Percentiles rank a stretch among this genome's conserved stretches.
Evolutionary conservation across 2,329 filamentous ascomycete genomes (phyloP).

Genomic region (Monilinia polystroma): DNA sequence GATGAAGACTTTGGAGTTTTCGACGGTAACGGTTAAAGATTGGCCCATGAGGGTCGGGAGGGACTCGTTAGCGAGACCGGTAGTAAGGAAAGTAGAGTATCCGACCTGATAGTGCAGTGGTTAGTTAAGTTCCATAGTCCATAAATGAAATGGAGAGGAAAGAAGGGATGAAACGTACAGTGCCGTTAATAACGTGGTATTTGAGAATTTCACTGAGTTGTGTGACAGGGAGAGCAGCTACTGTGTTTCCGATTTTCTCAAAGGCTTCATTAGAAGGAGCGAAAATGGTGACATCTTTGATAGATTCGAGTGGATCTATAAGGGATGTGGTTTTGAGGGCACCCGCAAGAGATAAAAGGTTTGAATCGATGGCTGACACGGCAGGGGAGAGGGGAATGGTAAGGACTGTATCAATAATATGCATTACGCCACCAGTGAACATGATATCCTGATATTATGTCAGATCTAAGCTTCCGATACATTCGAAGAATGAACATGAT

Average conservation of each 20-base stretch:
- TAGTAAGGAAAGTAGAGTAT: constrained; percentile 40
- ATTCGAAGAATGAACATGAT: constrained; percentile 36
- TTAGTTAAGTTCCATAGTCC: constrained; percentile 32
- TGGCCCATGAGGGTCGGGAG: constrained; percentile 37
- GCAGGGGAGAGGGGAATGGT: constrained; percentile 47
- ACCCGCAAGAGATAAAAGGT: constrained; percentile 43
- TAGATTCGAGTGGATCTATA: constrained; percentile 41
- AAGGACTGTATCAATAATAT: constrained; percentile 53
- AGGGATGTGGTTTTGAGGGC: constrained; percentile 39
- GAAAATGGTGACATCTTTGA: constrained; percentile 53
- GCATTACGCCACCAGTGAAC: constrained; percentile 52
- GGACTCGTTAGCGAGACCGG: constrained; percentile 32
- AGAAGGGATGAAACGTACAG: not conserved
- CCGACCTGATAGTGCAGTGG: constrained; percentile 28
- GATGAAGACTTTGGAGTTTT: constrained; percentile 42
- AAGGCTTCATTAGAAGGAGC: constrained; percentile 42
- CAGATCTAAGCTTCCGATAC: constrained; percentile 43
- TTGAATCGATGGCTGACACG: constrained; percentile 42
- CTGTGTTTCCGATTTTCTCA: constrained; percentile 41
- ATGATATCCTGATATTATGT: constrained; percentile 44
- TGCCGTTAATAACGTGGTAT: constrained; percentile 33
- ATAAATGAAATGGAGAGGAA: not conserved
- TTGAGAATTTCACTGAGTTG: constrained; percentile 39
- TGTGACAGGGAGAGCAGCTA: constrained; percentile 36
- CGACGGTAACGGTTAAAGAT: constrained; percentile 39